Base-by-base conservation (phyloP, 1,139 yeast genomes). In the Lodderomyces parapsilosis region DNA sequence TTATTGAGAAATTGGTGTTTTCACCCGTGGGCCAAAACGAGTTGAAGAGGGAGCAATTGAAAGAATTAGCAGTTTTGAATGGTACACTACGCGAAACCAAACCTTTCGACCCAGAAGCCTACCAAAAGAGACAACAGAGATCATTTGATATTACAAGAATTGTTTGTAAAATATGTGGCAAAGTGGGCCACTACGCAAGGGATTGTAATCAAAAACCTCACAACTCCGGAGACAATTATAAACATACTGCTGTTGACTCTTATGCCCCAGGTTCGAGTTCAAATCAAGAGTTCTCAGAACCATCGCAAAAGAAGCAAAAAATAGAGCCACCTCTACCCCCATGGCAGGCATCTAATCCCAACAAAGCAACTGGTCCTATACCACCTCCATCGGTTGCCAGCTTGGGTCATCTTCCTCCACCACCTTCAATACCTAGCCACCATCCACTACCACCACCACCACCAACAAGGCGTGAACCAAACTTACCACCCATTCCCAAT, bases 1-100 rank as follows among this genome's bases (percentile, higher is more conserved):
- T 93, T 41, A 81, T 94, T 30, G 83, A 86, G 43, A 86, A 86
- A 49, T 96, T 89, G 2, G 87, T 93, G 1, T 76, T 83, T 18
- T 83, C 96, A 0, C 99, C 99, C 1, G 93, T 85, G 52, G 96
- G 96, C 1, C 95, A 89, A 59, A 93, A 93, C 63, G 96, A 89
- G 50, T 74, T 88, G 62, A 94, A 94, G 59, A 73, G 97, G 44
- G 90, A 86, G 38, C 99, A 94, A 60, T 73, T 94, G 50, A 75
- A 96, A 49, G 96, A 93, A 56, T 73, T 94, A 54, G 99, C 99
- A 0, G 84, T 88, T 13, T 73, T 93, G 46, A 94, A 93, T 66
- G 99, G 99, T 65, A 94, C 99, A 0, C 72, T 90, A 40, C 76
- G 98, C 43, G 96, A 88, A 56, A 72, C 78, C 1, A 86, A 81